phyloP scores from a whole-genome alignment of 306 rosid genomes.

The Rosa persica region DNA sequence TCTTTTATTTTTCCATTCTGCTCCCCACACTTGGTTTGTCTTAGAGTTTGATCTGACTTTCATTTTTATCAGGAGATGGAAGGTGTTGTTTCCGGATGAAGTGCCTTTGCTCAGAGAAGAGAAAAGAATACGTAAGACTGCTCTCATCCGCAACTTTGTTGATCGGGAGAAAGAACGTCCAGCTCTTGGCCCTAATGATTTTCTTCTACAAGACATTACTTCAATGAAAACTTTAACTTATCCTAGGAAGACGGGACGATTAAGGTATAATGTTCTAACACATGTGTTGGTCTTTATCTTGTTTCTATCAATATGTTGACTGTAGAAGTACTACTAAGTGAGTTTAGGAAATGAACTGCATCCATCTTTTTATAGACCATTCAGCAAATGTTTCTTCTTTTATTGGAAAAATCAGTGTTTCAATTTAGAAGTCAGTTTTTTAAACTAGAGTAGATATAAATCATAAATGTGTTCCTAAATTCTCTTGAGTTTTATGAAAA shows the following conservation, averaged over 20 bases:
- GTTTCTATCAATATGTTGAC: slow-evolving; percentile 10
- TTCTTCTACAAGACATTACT: slow-evolving; percentile 46
- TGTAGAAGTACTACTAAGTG: neutral
- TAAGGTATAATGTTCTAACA: slow-evolving; percentile 39
- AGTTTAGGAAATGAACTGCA: neutral
- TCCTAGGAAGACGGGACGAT: slow-evolving; percentile 31
- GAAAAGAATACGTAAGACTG: slow-evolving; percentile 57
- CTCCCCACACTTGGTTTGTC: slow-evolving; percentile 2
- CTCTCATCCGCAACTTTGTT: slow-evolving; percentile 68
- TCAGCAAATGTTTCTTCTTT: neutral
- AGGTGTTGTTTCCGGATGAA: slow-evolving; percentile 63
- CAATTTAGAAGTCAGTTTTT: neutral
- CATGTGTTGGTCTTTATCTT: slow-evolving; percentile 2
- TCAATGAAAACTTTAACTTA: slow-evolving; percentile 26
- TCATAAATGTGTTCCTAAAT: neutral
- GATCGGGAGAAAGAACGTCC: slow-evolving; percentile 92
- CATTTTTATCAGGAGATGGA: slow-evolving; percentile 75
- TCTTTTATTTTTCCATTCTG: neutral
- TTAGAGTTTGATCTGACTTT: slow-evolving; percentile 1
- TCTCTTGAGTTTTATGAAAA: neutral
- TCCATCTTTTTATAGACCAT: neutral
- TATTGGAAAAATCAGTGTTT: neutral
- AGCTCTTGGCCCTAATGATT: slow-evolving; percentile 59
- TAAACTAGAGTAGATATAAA: neutral
- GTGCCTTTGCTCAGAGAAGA: slow-evolving; percentile 67